These are phyloP conservation scores for Conidiobolus incongruus DNA, from an alignment of 371 early-diverging fungal genomes.

Conservation along the genomic window DNA sequence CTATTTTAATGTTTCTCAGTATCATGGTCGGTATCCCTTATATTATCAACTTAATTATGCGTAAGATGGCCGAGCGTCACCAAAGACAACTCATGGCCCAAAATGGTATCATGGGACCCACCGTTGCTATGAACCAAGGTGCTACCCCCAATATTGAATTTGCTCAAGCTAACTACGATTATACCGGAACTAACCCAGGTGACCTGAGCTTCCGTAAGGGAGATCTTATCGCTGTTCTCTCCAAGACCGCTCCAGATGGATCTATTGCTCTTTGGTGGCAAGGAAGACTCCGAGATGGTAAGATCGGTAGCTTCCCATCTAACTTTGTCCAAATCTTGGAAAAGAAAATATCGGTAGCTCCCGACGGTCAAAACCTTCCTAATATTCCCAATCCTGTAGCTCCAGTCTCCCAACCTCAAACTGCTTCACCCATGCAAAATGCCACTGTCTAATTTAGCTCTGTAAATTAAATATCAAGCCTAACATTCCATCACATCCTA, in stretches of 20 bases:
- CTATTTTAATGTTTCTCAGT: conserved; percentile 53
- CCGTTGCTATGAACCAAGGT: conserved; percentile 8
- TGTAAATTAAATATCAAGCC: too few relatives aligned
- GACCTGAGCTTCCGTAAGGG: conserved; percentile 68
- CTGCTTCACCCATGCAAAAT: too few relatives aligned
- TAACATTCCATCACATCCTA: too few relatives aligned
- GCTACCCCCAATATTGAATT: conserved; percentile 40
- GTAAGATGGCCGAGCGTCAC: conserved; percentile 25
- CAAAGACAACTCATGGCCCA: conserved; percentile 9
- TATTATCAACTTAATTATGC: conserved; percentile 59
- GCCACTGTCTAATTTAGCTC: too few relatives aligned
- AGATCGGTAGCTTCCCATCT: conserved; percentile 74
- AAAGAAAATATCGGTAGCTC: conserved; percentile 6
- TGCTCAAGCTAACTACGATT: conserved; percentile 73
- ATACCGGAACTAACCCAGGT: conserved; percentile 38
- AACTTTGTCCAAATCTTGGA: conserved; percentile 61
- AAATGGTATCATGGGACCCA: conserved; percentile 8
- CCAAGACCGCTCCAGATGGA: conserved; percentile 37
- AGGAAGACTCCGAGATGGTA: conserved; percentile 56
- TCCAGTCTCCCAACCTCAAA: too few relatives aligned
- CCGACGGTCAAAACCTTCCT: too few relatives aligned
- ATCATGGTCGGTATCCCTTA: conserved; percentile 78
- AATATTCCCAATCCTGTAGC: too few relatives aligned
- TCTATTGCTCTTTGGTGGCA: conserved; percentile 63
- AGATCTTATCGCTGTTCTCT: conserved; percentile 64